Evolutionary conservation across 257 asterid species (phyloP), one percentile per base, ranked within the genome.

Genomic region (Primulina eburnea): DNA sequence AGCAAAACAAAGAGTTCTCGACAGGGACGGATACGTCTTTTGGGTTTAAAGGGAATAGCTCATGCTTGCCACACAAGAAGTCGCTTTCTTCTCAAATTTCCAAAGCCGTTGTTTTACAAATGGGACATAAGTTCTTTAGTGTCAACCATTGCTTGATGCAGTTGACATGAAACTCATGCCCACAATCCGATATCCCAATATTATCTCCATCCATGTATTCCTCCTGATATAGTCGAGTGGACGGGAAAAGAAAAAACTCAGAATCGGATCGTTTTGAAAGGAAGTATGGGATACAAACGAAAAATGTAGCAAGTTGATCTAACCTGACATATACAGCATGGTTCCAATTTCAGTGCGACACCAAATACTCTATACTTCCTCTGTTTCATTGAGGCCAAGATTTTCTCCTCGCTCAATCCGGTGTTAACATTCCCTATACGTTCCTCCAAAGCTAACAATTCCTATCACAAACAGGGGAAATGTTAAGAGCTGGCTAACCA

Each of bases 281-380:
- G 16, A 32, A 10, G 18, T 33, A 50, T 12, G 29, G 29, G 55
- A 59, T 17, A 14, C 29, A 17, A 50, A 3, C 61, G 8, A 16
- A 28, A 63, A 34, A 53, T 30, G 14, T 52, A 24, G 37, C 38
- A 26, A 33, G 69, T 18, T 29, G 64, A 9, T 26, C 83, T 73
- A 58, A 92, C 98, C 95, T 81, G 97, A 75, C 97, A 92, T 56
- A 92, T 76, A 73, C 93, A 88, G 84, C 98, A 92, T 2, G 97
- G 95, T 74, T 88, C 97, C 74, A 76, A 24, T 75, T 76, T 83
- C 60, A 80, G 77, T 6, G 71, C 67, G 35, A 74, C 50, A 60
- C 76, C 72, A 5, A 67, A 16, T 14, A 75, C 43, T 55, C 69
- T 76, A 70, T 83, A 68, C 72, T 79, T 89, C 34, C 86, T 65